Percentiles rank a stretch among this genome's conserved stretches.
Conservation (phyloP, 768 basidiomycete species). For the Tylopilus rubrobrunneus region DNA sequence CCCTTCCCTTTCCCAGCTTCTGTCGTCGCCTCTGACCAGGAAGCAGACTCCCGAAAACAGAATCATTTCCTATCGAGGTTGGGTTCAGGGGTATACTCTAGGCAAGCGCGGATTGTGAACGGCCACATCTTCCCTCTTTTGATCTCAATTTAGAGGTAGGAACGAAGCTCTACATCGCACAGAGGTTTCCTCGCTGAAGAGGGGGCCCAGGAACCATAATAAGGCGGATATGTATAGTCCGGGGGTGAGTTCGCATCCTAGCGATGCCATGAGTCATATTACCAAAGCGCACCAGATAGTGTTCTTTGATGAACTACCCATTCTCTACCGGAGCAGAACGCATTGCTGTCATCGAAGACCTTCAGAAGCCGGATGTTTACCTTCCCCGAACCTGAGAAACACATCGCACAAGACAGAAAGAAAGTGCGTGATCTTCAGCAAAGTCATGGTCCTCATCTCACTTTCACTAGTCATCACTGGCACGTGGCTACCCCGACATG, state of each 20-base stretch:
- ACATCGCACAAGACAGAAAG: constrained; percentile 55
- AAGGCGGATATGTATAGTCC: constrained; percentile 96
- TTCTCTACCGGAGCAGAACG: constrained; percentile 84
- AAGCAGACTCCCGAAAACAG: constrained; percentile 73
- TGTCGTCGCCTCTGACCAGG: neutral
- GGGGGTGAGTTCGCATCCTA: constrained; percentile 53
- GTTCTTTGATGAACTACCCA: constrained; percentile 92
- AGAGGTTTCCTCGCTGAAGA: constrained; percentile 68
- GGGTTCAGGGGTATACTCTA: too few relatives aligned
- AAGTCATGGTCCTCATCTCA: constrained; percentile 3
- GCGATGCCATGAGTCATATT: neutral
- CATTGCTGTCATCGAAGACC: constrained; percentile 73
- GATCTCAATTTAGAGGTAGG: constrained; percentile 64
- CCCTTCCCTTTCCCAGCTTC: constrained; percentile 29
- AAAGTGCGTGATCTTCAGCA: constrained; percentile 47
- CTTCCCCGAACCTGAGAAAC: constrained; percentile 78
- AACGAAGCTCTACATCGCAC: constrained; percentile 95
- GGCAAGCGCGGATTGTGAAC: constrained; percentile 37
- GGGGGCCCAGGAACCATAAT: constrained; percentile 65
- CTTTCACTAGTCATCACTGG: constrained; percentile 65
- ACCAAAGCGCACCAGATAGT: constrained; percentile 58
- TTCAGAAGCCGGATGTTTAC: constrained; percentile 66
- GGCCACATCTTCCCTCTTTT: neutral
- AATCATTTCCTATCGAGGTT: too few relatives aligned
- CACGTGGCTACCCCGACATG: constrained; percentile 74